Evolutionary conservation across 106 monocot species (phyloP), one percentile per base, ranked within the genome.

Genomic region (Gastrodia elata): DNA sequence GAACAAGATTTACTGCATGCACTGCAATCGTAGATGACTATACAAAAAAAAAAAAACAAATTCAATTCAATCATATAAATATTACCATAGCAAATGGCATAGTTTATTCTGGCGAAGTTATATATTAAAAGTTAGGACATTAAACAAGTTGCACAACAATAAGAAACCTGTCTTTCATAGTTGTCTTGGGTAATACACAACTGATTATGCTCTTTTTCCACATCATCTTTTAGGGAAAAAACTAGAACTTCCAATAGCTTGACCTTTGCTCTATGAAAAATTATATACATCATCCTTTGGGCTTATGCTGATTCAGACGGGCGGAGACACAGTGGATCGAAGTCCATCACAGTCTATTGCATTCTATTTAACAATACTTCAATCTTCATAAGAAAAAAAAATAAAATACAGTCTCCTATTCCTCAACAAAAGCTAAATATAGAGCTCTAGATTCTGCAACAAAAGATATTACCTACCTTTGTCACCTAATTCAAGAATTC

Each of bases 121-220:
- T 6, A 6, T 13, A 5, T 14, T 58, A 28, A 59, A 11, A 40
- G 2, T 9, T 38, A 65, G 22, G n/a, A n/a, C n/a, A n/a, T n/a
- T n/a, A n/a, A n/a, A n/a, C n/a, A n/a, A n/a, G n/a, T n/a, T n/a
- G n/a, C n/a, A n/a, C n/a, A n/a, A n/a, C n/a, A n/a, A 38, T 20
- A 65, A 3, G 25, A 71, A 68, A 98, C 98, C 93, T 98, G 98
- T 88, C 98, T 93, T 68, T 98, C 91, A 82, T 93, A 98, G 72
- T 98, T 98, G 49, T 91, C 84, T 28, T 98, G 93, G 15, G 98
- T 80, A 78, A 57, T 86, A 70, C 88, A 84, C 98, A 93, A 98
- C 6, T 85, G 91, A 40, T 80, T 88, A 58, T 87, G 88, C 72
- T 98, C 93, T 38, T 58, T 79, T 52, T 91, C 93, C 71, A 89